phyloP scores from a whole-genome alignment of 2,329 filamentous ascomycete species.

The Chalara sp. region DNA sequence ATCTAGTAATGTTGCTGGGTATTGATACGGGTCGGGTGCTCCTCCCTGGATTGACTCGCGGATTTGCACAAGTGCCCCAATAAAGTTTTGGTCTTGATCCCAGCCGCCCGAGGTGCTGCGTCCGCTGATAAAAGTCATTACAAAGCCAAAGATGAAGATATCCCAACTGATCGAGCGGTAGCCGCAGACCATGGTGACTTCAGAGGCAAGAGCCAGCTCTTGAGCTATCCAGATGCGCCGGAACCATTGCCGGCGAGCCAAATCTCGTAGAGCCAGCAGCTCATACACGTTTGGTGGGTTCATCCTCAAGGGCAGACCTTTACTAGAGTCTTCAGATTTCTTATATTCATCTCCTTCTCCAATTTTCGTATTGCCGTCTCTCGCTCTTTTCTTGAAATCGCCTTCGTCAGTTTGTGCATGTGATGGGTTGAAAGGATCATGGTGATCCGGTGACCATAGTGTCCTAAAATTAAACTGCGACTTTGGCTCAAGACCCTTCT shows the following conservation, averaged over 20 bases:
- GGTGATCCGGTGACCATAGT: neutral
- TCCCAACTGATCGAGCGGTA: neutral
- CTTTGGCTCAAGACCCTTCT: neutral
- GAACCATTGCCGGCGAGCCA: constrained; percentile 1
- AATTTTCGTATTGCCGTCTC: neutral
- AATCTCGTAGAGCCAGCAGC: neutral
- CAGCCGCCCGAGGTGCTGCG: neutral
- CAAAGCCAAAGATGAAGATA: neutral
- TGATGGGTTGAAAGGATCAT: constrained; percentile 1
- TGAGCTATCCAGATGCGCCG: constrained; percentile 2
- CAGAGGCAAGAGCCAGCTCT: constrained; percentile 1
- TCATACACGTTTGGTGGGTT: constrained; percentile 4
- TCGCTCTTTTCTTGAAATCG: constrained; percentile 1
- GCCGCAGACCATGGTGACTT: constrained; percentile 1
- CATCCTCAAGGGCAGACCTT: neutral
- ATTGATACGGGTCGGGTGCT: neutral
- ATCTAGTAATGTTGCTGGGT: neutral
- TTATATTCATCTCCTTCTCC: constrained; percentile 1
- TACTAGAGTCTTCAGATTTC: neutral
- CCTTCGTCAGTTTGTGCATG: constrained; percentile 1
- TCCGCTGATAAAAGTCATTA: constrained; percentile 1
- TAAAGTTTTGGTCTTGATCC: constrained; percentile 2
- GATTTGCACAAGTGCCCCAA: constrained; percentile 2
- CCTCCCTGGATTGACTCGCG: neutral
- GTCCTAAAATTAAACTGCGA: constrained; percentile 1